phyloP scores from a whole-genome alignment of 306 rosid genomes.

The Canavalia ensiformis region DNA sequence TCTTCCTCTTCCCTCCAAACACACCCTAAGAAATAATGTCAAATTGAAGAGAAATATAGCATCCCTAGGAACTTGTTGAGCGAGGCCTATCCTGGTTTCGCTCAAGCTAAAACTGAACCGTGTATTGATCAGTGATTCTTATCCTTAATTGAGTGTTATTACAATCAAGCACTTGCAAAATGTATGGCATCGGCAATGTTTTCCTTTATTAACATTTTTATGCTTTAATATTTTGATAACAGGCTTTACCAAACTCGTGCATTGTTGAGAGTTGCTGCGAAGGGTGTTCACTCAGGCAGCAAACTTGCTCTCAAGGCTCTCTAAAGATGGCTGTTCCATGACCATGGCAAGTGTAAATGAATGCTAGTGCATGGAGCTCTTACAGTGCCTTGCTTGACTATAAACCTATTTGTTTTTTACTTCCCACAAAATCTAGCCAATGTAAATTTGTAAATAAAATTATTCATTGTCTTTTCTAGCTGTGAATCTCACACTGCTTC shows the following conservation, averaged over 20 bases:
- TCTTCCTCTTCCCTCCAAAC: too few species aligned
- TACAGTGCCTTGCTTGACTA: constrained; percentile 15
- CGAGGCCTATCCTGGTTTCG: not conserved
- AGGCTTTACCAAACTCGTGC: constrained; percentile 84
- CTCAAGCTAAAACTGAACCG: constrained; percentile 12
- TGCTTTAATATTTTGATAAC: constrained; percentile 39
- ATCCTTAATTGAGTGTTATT: not conserved
- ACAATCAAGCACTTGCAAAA: not conserved
- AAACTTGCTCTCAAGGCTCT: constrained; percentile 74
- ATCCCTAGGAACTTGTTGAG: not conserved
- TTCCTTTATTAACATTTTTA: constrained; percentile 4
- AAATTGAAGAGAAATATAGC: not conserved
- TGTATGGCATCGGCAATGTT: not conserved
- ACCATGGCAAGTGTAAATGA: constrained; percentile 28
- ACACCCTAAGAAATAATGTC: not conserved
- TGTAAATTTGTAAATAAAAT: constrained; percentile 66
- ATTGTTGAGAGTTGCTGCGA: constrained; percentile 70
- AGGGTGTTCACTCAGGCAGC: constrained; percentile 73
- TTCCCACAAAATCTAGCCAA: constrained; percentile 1
- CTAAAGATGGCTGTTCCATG: constrained; percentile 51
- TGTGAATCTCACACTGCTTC: constrained; percentile 15
- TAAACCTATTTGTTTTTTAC: constrained; percentile 23
- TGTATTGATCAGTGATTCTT: not conserved
- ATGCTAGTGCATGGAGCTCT: constrained; percentile 32
- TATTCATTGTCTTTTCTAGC: not conserved